Percentiles rank a stretch among this genome's conserved stretches.
Evolutionary conservation across 2,329 filamentous ascomycete genomes (phyloP).

Genomic region (Scedosporium apiospermum): DNA sequence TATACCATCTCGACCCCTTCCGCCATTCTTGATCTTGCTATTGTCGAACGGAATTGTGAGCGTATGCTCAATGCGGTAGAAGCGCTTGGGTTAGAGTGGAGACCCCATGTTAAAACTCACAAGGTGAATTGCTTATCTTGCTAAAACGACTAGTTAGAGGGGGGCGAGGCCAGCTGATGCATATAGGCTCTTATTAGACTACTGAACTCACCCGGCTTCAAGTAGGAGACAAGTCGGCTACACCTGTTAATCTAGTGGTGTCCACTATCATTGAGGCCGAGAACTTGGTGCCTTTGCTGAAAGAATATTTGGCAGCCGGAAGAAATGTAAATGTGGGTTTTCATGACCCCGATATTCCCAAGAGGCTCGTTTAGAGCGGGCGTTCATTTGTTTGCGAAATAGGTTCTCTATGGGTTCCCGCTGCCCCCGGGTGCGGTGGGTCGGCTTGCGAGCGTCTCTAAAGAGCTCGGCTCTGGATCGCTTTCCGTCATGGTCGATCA

Average conservation of each 20-base stretch:
- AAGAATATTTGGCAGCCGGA: conserved; percentile 43
- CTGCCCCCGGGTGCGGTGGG: conserved; percentile 50
- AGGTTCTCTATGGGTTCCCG: conserved; percentile 66
- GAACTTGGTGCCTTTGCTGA: conserved; percentile 49
- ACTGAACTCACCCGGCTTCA: conserved; percentile 57
- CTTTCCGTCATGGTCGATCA: conserved; percentile 65
- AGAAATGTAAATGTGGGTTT: conserved; percentile 47
- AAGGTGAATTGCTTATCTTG: conserved; percentile 43
- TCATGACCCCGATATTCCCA: neutral
- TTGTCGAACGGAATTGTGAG: conserved; percentile 57
- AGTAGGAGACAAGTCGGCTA: conserved; percentile 45
- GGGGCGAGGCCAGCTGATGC: conserved; percentile 12
- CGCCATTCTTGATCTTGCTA: conserved; percentile 57
- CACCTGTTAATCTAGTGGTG: conserved; percentile 52
- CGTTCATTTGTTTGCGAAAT: neutral
- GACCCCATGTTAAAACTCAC: conserved; percentile 76
- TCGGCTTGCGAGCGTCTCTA: conserved; percentile 48
- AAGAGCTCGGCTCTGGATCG: conserved; percentile 42
- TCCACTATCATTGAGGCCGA: conserved; percentile 71
- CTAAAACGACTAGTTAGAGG: neutral
- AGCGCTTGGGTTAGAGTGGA: conserved; percentile 53
- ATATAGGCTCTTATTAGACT: conserved; percentile 36
- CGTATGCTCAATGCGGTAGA: conserved; percentile 59
- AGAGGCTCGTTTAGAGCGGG: neutral
- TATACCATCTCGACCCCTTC: conserved; percentile 55